These are phyloP conservation scores for Psilocybe azurescens DNA, from an alignment of 768 basidiomycete genomes.

Conservation along the genomic window DNA sequence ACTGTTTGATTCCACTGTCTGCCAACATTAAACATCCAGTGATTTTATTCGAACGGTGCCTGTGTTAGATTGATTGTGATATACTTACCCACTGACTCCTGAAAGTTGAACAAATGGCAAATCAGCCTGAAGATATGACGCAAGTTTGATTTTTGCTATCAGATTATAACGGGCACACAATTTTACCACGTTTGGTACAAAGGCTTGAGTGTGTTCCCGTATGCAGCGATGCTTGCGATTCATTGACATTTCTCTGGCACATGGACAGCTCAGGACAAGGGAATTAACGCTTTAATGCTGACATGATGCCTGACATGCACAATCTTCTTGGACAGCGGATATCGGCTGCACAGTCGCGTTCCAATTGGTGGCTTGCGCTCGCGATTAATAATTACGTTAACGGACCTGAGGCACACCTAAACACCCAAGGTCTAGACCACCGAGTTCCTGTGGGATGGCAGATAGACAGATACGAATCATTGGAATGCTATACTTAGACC, in stretches of 20 bases:
- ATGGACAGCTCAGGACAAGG: neutral
- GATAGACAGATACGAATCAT: neutral
- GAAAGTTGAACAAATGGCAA: too few species aligned
- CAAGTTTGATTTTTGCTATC: too few species aligned
- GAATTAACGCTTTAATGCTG: neutral
- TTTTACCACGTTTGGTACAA: too few species aligned
- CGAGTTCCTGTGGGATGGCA: neutral
- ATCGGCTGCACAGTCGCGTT: neutral
- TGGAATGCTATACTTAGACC: neutral
- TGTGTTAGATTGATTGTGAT: too few species aligned
- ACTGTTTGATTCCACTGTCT: too few species aligned
- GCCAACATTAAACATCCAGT: too few species aligned
- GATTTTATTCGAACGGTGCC: too few species aligned
- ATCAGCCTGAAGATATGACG: too few species aligned
- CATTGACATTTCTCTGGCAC: neutral
- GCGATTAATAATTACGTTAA: neutral
- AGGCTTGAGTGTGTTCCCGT: too few species aligned
- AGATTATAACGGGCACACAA: too few species aligned
- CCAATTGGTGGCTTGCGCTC: neutral
- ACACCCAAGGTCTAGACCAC: neutral
- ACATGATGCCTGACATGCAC: neutral
- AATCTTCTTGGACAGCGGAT: neutral
- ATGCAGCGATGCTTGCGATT: neutral
- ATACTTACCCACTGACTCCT: too few species aligned
- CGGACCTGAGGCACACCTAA: neutral